These are phyloP conservation scores for Phytopythium sindhum DNA, from an alignment of 352 stramenopile species.

Conservation along the genomic window DNA sequence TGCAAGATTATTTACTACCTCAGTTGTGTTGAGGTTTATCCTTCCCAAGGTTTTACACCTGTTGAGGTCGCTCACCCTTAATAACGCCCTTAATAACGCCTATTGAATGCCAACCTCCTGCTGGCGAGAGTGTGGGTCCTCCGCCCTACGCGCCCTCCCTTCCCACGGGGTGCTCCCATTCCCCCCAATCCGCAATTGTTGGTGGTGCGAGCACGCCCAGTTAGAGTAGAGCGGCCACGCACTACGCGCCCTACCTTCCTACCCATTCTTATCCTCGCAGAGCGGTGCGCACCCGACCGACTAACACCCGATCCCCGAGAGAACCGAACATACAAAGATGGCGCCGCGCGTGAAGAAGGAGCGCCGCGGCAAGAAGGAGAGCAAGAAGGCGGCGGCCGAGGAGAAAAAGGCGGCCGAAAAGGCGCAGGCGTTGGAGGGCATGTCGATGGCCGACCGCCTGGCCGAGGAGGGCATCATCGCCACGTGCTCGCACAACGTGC, in stretches of 20 bases:
- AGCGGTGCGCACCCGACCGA: neutral
- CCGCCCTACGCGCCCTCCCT: too few relatives aligned
- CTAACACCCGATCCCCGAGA: neutral
- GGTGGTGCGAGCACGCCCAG: slow-evolving; percentile 1
- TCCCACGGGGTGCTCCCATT: too few relatives aligned
- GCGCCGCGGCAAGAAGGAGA: slow-evolving; percentile 76
- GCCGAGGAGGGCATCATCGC: slow-evolving; percentile 94
- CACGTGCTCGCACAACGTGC: slow-evolving; percentile 94
- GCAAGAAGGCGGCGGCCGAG: slow-evolving; percentile 68
- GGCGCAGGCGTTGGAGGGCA: slow-evolving; percentile 56
- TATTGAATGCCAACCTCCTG: neutral
- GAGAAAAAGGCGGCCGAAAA: slow-evolving; percentile 76
- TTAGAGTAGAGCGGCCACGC: neutral
- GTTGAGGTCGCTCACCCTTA: neutral
- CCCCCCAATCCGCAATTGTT: neutral
- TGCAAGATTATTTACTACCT: neutral
- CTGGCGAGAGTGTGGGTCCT: neutral
- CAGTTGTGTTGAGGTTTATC: neutral
- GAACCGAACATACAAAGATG: slow-evolving; percentile 20
- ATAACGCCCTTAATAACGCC: neutral
- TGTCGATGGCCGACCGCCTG: slow-evolving; percentile 87
- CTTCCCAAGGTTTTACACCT: neutral
- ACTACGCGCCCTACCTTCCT: neutral
- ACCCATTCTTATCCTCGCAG: neutral
- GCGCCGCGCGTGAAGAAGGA: slow-evolving; percentile 70